Percentiles rank a stretch among this genome's conserved stretches.
Conservation (phyloP, 805 yeast genomes). For the Myxozyma melibiosi region DNA sequence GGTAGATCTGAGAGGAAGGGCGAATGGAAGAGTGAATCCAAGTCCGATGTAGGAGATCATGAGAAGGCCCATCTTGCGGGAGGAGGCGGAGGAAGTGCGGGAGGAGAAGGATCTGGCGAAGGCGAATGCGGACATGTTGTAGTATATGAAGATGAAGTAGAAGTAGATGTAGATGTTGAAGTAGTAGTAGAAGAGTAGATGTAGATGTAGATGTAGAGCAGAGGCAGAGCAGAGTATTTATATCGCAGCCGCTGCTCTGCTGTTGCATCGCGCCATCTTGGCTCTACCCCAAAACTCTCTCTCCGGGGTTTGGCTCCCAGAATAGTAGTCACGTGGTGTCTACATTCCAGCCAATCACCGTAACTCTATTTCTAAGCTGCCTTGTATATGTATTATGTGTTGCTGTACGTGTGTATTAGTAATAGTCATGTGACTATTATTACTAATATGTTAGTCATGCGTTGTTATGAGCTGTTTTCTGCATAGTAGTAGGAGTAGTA, state of each 20-base stretch:
- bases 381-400: too few relatives aligned
- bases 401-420: too few relatives aligned
- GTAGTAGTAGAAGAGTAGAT: background rate
- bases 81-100: constrained; percentile 10
- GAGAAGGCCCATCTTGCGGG: constrained; percentile 18
- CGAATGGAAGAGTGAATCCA: constrained; percentile 32
- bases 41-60: constrained; percentile 29
- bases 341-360: background rate
- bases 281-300: background rate
- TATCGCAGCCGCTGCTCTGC: background rate
- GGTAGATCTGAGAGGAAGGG: constrained; percentile 24
- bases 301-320: too few relatives aligned
- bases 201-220: background rate
- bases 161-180: background rate
- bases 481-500: too few relatives aligned
- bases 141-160: too few relatives aligned
- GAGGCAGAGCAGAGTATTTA: background rate
- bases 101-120: constrained; percentile 25
- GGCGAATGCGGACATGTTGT: constrained; percentile 14
- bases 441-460: too few relatives aligned
- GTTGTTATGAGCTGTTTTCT: too few relatives aligned
- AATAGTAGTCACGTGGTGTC: background rate
- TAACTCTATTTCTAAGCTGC: background rate
- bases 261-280: background rate
- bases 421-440: too few relatives aligned